These are phyloP conservation scores for Anisodus acutangulus DNA, from an alignment of 257 asterid species.

Conservation along the genomic window DNA sequence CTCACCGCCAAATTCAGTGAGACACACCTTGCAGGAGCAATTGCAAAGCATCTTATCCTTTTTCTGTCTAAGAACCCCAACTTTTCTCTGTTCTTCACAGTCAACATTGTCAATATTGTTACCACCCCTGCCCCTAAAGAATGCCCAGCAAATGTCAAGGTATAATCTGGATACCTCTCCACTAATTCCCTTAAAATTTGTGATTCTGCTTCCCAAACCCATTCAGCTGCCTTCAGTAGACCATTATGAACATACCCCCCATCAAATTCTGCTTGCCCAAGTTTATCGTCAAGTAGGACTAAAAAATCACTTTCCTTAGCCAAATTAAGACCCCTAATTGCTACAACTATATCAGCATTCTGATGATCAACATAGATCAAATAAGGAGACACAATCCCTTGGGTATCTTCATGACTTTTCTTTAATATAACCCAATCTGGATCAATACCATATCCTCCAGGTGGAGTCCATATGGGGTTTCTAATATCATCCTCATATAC, in stretches of 20 bases:
- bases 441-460: conserved; percentile 83
- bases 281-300: conserved; percentile 76
- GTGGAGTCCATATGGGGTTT: conserved; percentile 79
- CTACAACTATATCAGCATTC: conserved; percentile 66
- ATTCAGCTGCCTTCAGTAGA: conserved; percentile 85
- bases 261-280: conserved; percentile 90
- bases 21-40: conserved; percentile 97
- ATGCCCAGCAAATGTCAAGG: conserved; percentile 90
- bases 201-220: conserved; percentile 70
- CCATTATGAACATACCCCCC: conserved; percentile 97
- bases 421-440: conserved; percentile 69
- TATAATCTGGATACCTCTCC: conserved; percentile 57
- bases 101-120: conserved; percentile 79
- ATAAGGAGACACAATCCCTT: conserved; percentile 76
- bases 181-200: conserved; percentile 60
- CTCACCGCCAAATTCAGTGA: conserved; percentile 92
- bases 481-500: conserved; percentile 79
- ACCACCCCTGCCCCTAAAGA: conserved; percentile 96
- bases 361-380: conserved; percentile 86
- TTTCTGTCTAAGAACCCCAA: conserved; percentile 75
- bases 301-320: conserved; percentile 80
- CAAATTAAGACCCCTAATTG: conserved; percentile 86
- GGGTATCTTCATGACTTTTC: conserved; percentile 60
- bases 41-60: conserved; percentile 88
- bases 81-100: conserved; percentile 71